Evolutionary conservation across 2,329 filamentous ascomycete species (phyloP).

Genomic region (Apiospora phragmitis): DNA sequence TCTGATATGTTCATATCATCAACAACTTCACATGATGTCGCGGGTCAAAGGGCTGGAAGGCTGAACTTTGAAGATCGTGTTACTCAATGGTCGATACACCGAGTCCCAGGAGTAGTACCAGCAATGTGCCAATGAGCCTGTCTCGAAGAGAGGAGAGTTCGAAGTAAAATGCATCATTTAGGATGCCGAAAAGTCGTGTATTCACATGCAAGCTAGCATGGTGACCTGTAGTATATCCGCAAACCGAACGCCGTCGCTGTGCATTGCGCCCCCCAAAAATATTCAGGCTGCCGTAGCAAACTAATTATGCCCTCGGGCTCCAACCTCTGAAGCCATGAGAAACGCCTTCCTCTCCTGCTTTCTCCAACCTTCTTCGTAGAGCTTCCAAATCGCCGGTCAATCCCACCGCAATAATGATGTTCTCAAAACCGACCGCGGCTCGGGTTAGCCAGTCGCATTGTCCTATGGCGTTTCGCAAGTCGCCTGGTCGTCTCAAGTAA

Average conservation of each 20-base stretch:
- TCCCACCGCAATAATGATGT: not conserved
- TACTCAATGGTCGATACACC: not conserved
- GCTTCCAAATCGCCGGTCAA: not conserved
- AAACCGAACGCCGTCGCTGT: conserved; percentile 6
- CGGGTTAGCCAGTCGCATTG: not conserved
- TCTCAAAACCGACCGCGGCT: not conserved
- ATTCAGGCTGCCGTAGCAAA: not conserved
- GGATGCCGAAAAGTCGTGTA: not conserved
- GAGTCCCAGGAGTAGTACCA: not conserved
- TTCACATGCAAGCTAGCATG: conserved; percentile 1
- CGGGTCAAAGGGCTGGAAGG: too few species aligned
- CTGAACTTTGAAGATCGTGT: not conserved
- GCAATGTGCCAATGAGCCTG: not conserved
- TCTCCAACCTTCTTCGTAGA: not conserved
- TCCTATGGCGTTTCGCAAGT: not conserved
- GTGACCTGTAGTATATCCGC: not conserved
- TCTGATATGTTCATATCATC: not conserved
- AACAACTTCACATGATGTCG: not conserved
- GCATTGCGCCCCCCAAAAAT: not conserved
- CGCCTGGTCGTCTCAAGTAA: not conserved
- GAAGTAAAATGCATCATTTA: not conserved
- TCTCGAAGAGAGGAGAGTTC: not conserved
- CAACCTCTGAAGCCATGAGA: not conserved
- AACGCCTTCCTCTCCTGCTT: not conserved
- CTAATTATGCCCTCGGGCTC: not conserved